Base-by-base conservation (phyloP, 1,139 yeast species). In the Kluyveromyces marxianus region DNA sequence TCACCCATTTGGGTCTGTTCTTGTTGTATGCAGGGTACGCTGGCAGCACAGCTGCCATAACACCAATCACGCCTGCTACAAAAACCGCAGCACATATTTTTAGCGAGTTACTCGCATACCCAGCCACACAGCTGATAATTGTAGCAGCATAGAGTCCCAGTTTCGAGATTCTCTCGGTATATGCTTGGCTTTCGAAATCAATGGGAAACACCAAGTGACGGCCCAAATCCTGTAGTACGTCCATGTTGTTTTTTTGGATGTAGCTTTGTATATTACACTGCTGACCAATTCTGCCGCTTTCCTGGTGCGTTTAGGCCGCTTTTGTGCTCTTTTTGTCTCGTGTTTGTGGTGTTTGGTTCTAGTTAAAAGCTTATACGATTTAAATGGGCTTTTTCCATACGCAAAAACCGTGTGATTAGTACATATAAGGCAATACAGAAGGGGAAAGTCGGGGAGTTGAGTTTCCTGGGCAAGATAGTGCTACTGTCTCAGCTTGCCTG, bases 171-270 rank as follows among this genome's bases (percentile, higher is more conserved):
- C 40, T 43, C 24, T 48, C 54, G 21, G 55, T 46, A 10, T 37
- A 42, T 37, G 47, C 46, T 46, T 62, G 66, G 8, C 59, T 51
- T 36, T 53, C 56, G 44, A 57, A 62, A 44, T 62, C 66, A n/a
- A 62, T 53, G 25, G 66, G 65, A 31, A 60, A 56, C 10, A 54
- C 52, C 36, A 60, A 45, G 39, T 52, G 54, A 30, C 48, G 54
- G 25, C 47, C 48, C 29, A 60, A 27, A 30, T 60, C 64, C 41
- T 56, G 55, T 32, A 32, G 34, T 32, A 32, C 14, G 4, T 32
- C 34, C 34, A 32, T 32, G 14, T 32, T 10, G 1, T 32, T n/a
- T 4, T 4, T 32, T n/a, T 4, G 34, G 21, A 1, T 14, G 21
- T 14, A 14, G 21, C 21, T 14, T 14, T 14, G 21, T 14, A 14